A percentile compares a stretch with the other conserved stretches of the same genome.
phyloP scores from a whole-genome alignment of 306 rosid genomes.

The Cucurbita pepo region DNA sequence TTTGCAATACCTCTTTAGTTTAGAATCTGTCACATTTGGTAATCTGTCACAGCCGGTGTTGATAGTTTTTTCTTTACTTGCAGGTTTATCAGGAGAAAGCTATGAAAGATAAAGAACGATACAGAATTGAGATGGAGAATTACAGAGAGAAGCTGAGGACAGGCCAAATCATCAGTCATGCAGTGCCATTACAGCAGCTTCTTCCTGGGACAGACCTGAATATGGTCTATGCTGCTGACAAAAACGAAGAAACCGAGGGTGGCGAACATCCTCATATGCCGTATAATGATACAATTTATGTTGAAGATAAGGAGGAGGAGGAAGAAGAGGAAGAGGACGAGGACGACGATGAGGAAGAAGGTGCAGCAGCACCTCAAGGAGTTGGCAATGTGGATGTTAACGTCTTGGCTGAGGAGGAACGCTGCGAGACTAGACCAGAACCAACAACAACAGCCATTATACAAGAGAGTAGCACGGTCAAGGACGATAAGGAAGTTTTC shows the following conservation, averaged over 20 bases:
- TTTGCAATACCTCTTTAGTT: background rate
- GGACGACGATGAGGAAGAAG: constrained; percentile 16
- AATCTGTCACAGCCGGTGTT: background rate
- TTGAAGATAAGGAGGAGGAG: constrained; percentile 28
- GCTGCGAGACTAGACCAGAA: constrained; percentile 9
- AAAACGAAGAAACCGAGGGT: constrained; percentile 27
- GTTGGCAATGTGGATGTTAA: constrained; percentile 17
- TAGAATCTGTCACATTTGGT: background rate
- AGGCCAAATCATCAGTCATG: constrained; percentile 49
- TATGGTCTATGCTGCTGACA: constrained; percentile 30
- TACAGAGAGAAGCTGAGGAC: constrained; percentile 45
- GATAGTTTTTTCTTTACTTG: background rate
- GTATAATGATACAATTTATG: constrained; percentile 31
- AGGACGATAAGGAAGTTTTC: background rate
- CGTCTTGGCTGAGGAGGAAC: constrained; percentile 13
- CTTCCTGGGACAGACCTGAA: constrained; percentile 33
- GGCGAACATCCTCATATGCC: constrained; percentile 22
- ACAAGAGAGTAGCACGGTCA: background rate
- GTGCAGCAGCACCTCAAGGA: constrained; percentile 14
- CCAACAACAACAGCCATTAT: too few relatives aligned
- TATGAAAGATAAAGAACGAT: constrained; percentile 68
- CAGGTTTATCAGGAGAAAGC: constrained; percentile 94
- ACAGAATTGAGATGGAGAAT: constrained; percentile 62
- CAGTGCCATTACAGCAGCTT: constrained; percentile 57
- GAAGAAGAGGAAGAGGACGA: constrained; percentile 18